These are phyloP conservation scores for Amylocystis lapponica DNA, from an alignment of 768 basidiomycete species.

Conservation along the genomic window DNA sequence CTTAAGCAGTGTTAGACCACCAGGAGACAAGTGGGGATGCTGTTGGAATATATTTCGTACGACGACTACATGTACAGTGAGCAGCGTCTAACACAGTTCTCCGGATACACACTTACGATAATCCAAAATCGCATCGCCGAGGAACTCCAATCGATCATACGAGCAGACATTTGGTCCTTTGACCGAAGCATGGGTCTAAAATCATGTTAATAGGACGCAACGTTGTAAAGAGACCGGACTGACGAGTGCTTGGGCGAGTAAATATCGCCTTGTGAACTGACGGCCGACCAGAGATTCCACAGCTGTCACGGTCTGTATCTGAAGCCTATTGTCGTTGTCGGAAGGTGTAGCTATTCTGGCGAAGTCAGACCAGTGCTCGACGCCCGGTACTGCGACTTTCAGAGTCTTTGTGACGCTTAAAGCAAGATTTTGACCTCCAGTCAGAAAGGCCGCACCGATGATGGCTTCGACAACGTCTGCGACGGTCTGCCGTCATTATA, in stretches of 20 bases:
- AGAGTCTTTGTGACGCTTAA: constrained; percentile 60
- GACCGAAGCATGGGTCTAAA: constrained; percentile 64
- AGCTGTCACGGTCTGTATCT: constrained; percentile 39
- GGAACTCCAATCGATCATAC: constrained; percentile 77
- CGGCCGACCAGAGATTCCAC: constrained; percentile 63
- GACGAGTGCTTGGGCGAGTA: constrained; percentile 73
- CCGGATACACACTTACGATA: constrained; percentile 47
- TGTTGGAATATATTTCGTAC: constrained; percentile 64
- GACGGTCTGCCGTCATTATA: constrained; percentile 43
- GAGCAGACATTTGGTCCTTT: constrained; percentile 30
- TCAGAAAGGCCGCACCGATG: constrained; percentile 75
- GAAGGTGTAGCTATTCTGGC: too few species aligned
- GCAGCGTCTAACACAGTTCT: constrained; percentile 3
- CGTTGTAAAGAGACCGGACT: too few species aligned
- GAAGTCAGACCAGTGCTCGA: constrained; percentile 74
- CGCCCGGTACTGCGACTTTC: constrained; percentile 54
- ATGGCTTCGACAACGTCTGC: constrained; percentile 86
- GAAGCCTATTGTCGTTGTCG: too few species aligned
- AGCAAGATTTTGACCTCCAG: constrained; percentile 64
- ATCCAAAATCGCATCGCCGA: constrained; percentile 84
- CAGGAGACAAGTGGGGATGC: constrained; percentile 61
- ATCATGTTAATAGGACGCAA: background rate
- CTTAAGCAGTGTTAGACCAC: constrained; percentile 76
- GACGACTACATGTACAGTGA: constrained; percentile 50
- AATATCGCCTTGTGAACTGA: constrained; percentile 52